Evolutionary conservation across 257 asterid species (phyloP).

Genomic region (Solanum virginianum): DNA sequence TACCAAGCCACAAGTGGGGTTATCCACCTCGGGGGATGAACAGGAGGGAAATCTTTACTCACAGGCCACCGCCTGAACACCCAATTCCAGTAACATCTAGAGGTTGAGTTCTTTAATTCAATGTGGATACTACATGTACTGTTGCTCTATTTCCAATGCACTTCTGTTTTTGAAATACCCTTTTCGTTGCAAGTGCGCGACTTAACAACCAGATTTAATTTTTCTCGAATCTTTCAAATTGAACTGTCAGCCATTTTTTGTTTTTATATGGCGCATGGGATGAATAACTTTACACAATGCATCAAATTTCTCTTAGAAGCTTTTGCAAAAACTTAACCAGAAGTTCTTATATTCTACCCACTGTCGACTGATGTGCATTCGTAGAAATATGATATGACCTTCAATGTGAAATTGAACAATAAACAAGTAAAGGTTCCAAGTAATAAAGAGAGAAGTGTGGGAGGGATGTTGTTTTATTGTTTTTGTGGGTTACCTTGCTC

Average conservation of each 20-base stretch:
- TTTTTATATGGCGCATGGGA: background rate
- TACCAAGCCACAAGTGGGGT: constrained; percentile 49
- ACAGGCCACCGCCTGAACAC: constrained; percentile 58
- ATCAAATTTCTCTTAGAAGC: background rate
- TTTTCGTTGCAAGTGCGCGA: background rate
- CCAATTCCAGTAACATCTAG: constrained; percentile 60
- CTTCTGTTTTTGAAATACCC: background rate
- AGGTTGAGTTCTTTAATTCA: constrained; percentile 31
- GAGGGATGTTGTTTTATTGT: background rate
- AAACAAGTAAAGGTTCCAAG: background rate
- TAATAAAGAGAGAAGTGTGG: background rate
- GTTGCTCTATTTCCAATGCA: background rate
- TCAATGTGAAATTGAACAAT: background rate
- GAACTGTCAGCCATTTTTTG: background rate
- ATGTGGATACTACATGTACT: background rate
- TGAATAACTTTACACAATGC: background rate
- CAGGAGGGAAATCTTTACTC: constrained; percentile 43
- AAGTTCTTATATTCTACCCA: background rate
- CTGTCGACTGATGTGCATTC: background rate
- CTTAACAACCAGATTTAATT: background rate
- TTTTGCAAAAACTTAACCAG: background rate
- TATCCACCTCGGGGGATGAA: constrained; percentile 47
- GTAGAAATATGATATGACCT: background rate
- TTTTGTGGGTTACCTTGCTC: background rate
- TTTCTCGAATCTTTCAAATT: background rate